Evolutionary conservation across 2,329 filamentous ascomycete species (phyloP).

Genomic region (Fusarium multiceps): DNA sequence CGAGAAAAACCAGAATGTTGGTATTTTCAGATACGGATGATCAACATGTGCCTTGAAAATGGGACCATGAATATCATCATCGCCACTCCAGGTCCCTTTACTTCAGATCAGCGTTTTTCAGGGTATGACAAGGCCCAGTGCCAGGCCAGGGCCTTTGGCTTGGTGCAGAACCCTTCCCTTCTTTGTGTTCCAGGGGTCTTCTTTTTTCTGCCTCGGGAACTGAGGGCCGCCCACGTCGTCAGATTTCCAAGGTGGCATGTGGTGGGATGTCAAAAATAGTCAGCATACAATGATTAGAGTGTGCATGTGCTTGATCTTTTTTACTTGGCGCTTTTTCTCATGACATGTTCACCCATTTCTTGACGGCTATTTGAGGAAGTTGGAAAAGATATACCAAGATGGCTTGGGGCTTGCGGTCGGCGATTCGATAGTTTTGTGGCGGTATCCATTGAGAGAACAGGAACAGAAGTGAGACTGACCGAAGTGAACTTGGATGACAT

Average conservation of each 20-base stretch:
- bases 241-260: constrained; percentile 21
- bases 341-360: background rate
- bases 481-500: constrained; percentile 22
- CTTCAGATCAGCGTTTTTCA: constrained; percentile 22
- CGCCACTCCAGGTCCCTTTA: constrained; percentile 26
- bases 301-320: constrained; percentile 10
- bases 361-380: constrained; percentile 7
- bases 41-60: constrained; percentile 23
- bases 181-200: constrained; percentile 38
- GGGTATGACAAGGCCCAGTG: constrained; percentile 25
- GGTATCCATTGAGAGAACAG: constrained; percentile 20
- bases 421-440: constrained; percentile 31
- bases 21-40: constrained; percentile 7
- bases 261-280: constrained; percentile 15
- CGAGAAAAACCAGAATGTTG: background rate
- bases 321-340: background rate
- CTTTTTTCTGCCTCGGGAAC: constrained; percentile 28
- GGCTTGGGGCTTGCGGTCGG: constrained; percentile 21
- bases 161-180: constrained; percentile 16
- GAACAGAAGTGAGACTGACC: constrained; percentile 29
- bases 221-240: constrained; percentile 23
- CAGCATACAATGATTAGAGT: background rate
- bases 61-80: constrained; percentile 29
- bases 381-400: constrained; percentile 18
- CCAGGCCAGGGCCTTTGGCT: background rate